These are phyloP conservation scores for Geranium incanum DNA, from an alignment of 441 rosid species.

Conservation along the genomic window DNA sequence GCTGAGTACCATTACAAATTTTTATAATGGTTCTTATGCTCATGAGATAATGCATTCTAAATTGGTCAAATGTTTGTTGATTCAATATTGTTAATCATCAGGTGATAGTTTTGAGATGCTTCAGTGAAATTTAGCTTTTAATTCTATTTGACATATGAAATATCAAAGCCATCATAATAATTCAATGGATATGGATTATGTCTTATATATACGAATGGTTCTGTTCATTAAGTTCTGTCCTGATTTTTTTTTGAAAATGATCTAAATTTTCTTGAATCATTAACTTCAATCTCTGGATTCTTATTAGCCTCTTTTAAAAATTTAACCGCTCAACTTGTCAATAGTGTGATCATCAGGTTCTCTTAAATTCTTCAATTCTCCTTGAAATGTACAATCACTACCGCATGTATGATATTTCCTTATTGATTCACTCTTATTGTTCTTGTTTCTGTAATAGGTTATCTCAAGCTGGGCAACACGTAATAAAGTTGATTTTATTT, in stretches of 20 bases:
- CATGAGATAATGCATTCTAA: neutral
- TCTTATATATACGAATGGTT: neutral
- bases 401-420: neutral
- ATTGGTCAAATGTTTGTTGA: neutral
- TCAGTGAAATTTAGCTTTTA: neutral
- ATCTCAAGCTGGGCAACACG: conserved; percentile 24
- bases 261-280: neutral
- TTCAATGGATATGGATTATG: neutral
- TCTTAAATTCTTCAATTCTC: neutral
- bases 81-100: neutral
- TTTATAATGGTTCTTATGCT: neutral
- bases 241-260: conserved; percentile 4
- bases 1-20: neutral
- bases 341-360: neutral
- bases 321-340: neutral
- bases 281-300: neutral
- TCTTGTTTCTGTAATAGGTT: conserved; percentile 9
- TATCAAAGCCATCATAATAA: neutral
- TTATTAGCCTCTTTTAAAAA: neutral
- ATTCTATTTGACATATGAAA: neutral
- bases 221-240: neutral
- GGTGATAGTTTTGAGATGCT: neutral
- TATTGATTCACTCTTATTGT: neutral
- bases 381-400: conserved; percentile 2
- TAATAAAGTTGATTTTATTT: conserved; percentile 24